Conservation (phyloP, 2,329 filamentous ascomycete species). For the Simplicillium sp. region DNA sequence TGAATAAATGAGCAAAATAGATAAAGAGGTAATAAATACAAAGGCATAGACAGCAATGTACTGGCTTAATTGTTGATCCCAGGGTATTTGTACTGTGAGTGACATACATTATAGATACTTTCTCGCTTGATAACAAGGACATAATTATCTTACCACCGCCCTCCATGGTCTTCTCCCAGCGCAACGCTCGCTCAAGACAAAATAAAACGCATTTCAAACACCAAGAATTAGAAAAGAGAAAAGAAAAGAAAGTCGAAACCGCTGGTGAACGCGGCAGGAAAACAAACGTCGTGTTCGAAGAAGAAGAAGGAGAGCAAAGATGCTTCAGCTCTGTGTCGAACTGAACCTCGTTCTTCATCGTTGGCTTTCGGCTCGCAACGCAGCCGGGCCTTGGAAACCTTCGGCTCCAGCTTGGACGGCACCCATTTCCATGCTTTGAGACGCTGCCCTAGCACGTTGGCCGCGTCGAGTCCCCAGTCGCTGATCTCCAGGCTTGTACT, state of each 20-base stretch:
- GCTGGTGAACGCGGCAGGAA: too few species aligned
- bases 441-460: constrained; percentile 35
- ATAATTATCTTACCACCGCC: too few species aligned
- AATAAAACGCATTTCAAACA: background rate
- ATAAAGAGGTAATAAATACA: too few species aligned
- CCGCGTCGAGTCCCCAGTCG: constrained; percentile 52
- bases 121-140: too few species aligned
- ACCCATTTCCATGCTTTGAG: constrained; percentile 64
- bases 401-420: constrained; percentile 35
- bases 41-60: too few species aligned
- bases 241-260: background rate
- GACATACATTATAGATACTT: too few species aligned
- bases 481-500: constrained; percentile 74
- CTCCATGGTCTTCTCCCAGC: background rate
- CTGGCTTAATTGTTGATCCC: too few species aligned
- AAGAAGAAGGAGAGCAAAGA: background rate
- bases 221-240: background rate
- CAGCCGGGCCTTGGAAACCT: constrained; percentile 47
- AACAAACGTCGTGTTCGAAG: background rate
- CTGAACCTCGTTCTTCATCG: background rate
- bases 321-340: background rate
- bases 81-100: too few species aligned
- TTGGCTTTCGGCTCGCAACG: constrained; percentile 22
- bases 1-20: too few species aligned
- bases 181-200: background rate